These are phyloP conservation scores for Fusarium robinianum DNA, from an alignment of 2,329 filamentous ascomycete species.

Conservation along the genomic window DNA sequence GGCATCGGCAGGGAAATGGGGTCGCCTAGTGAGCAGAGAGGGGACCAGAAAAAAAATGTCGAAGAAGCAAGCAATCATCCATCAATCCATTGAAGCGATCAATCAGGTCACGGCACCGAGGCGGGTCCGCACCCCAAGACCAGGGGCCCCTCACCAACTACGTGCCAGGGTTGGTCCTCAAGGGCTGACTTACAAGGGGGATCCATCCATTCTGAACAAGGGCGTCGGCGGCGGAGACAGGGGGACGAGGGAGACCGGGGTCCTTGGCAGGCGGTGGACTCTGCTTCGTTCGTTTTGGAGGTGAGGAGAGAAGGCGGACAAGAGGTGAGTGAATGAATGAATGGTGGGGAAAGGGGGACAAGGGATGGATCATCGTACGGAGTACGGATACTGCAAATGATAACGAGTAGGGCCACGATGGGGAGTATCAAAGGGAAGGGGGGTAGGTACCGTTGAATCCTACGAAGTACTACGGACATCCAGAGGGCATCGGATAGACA, in stretches of 20 bases:
- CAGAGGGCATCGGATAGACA: no score
- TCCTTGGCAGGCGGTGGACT: no score
- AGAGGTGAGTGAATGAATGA: no score
- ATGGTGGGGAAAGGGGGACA: constrained; percentile 14
- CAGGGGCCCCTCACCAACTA: no score
- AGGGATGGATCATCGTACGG: constrained; percentile 11
- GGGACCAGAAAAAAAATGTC: no score
- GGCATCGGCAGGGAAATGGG: constrained; percentile 13
- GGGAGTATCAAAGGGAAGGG: constrained; percentile 5
- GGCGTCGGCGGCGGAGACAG: constrained; percentile 22
- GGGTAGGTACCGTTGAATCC: no score
- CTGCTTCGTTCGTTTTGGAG: constrained; percentile 3
- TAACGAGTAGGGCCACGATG: constrained; percentile 12
- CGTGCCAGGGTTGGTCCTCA: constrained; percentile 16
- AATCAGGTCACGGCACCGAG: constrained; percentile 27
- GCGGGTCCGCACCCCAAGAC: constrained; percentile 17
- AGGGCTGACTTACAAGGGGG: constrained; percentile 29
- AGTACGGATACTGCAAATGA: constrained; percentile 6
- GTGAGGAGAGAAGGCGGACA: constrained; percentile 10
- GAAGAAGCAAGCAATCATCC: constrained; percentile 27
- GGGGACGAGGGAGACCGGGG: constrained; percentile 22
- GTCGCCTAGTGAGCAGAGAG: constrained; percentile 13
- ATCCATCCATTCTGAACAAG: no score
- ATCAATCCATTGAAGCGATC: constrained; percentile 19
- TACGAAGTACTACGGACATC: no score